Evolutionary conservation across 306 rosid genomes (phyloP), one percentile per base, ranked within the genome.

Genomic region (Lathyrus aphaca): DNA sequence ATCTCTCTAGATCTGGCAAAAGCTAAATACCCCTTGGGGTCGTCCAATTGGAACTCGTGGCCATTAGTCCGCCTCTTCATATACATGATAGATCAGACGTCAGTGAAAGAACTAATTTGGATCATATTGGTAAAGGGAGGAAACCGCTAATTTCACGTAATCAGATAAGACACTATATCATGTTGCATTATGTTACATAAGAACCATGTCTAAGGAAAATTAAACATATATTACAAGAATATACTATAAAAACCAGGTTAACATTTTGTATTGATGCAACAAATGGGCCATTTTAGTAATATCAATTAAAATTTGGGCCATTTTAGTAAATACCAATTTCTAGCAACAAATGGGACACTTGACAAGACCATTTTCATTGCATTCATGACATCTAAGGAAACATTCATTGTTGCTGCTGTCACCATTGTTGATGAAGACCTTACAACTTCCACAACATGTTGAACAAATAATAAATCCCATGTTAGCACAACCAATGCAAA

Each of bases 291-390:
- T 8, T 35, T 35, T 35, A 35, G 39, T 7, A 35, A 35, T 35
- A 35, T 7, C 10, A 35, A 35, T 7, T 1, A 6, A 2, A 35
- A 7, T 6, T 35, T 35, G 39, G 39, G 39, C 39, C 39, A 7
- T 35, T 35, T 32, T 35, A 35, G 39, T 35, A 35, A 35, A 35
- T 35, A 35, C 8, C 61, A 74, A 54, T 43, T n/a, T 66, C 59
- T 74, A 85, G 86, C 82, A 73, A 86, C 97, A 91, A 82, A 87
- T 72, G 62, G 74, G 81, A 66, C 99, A 94, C 67, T 87, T 87
- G 40, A 86, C 85, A 83, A 94, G 78, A 11, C 99, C 99, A 74
- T 94, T 94, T 63, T 94, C 99, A 35, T 94, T 94, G 66, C 99
- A 94, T 7, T 83, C 79, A 27, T 85, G 65, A 71, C 99, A 94